Percentiles rank a stretch among this genome's conserved stretches.
Conservation (phyloP, 257 asterid species). For the Nicotiana otophora region DNA sequence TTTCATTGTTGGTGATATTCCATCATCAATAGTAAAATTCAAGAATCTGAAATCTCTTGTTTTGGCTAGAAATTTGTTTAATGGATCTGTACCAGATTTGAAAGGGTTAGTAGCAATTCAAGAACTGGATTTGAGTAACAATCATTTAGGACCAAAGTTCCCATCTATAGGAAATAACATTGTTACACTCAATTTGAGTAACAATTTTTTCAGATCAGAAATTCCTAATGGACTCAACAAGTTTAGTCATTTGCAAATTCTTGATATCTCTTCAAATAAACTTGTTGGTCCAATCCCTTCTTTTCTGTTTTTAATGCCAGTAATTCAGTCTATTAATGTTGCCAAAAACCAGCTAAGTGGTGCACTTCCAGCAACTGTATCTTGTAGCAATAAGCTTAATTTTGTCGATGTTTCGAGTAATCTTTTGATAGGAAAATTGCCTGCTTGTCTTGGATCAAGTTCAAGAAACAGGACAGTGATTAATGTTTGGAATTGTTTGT, state of each 20-base stretch:
- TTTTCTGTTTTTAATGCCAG: conserved; percentile 60
- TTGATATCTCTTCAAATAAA: conserved; percentile 67
- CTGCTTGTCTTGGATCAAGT: conserved; percentile 60
- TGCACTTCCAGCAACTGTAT: conserved; percentile 37
- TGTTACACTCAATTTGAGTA: conserved; percentile 33
- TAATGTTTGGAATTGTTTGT: conserved; percentile 61
- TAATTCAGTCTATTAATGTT: conserved; percentile 43
- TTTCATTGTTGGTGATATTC: conserved; percentile 56
- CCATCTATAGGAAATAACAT: conserved; percentile 54
- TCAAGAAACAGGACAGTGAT: conserved; percentile 47
- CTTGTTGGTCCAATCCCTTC: conserved; percentile 82
- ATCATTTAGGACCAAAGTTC: conserved; percentile 57
- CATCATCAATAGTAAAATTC: conserved; percentile 48
- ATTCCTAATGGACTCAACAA: conserved; percentile 49
- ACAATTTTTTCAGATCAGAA: conserved; percentile 65
- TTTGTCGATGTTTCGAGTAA: conserved; percentile 75
- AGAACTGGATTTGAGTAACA: conserved; percentile 71
- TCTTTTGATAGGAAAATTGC: conserved; percentile 70
- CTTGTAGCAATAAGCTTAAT: conserved; percentile 46
- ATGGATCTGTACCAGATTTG: conserved; percentile 74
- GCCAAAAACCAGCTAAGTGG: conserved; percentile 73
- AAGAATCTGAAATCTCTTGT: conserved; percentile 49
- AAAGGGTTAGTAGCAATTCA: conserved; percentile 37
- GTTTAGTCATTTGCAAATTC: conserved; percentile 33
- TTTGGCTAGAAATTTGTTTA: conserved; percentile 56